Percentiles rank a stretch among this genome's conserved stretches.
phyloP scores from a whole-genome alignment of 1,284 basidiomycete genomes.

The Ustilago shanxiensis region DNA sequence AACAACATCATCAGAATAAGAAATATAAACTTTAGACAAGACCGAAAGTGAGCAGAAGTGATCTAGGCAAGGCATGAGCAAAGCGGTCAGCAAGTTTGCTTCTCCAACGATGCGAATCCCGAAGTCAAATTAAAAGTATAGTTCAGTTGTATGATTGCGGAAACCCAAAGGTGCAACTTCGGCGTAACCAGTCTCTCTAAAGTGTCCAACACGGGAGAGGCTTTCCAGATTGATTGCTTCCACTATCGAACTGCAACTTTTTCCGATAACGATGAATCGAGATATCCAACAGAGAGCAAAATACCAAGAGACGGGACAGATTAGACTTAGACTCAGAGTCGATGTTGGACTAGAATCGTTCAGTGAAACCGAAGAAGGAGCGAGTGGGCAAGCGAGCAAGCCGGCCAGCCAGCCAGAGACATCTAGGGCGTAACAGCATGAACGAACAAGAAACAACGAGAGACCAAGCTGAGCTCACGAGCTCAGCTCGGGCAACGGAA shows the following conservation, averaged over 20 bases:
- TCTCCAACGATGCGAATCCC: background rate
- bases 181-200: background rate
- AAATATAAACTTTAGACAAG: background rate
- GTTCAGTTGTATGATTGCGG: background rate
- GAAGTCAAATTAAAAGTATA: background rate
- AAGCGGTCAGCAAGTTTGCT: background rate
- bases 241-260: background rate
- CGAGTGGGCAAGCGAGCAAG: too few species aligned
- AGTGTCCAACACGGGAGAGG: background rate
- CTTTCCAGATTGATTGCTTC: conserved; percentile 4
- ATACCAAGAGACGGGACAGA: background rate
- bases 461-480: too few species aligned
- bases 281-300: background rate
- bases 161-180: conserved; percentile 4
- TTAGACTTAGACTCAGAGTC: background rate
- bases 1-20: too few species aligned
- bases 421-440: too few species aligned
- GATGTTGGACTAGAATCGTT: background rate
- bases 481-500: conserved; percentile 11
- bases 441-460: too few species aligned
- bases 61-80: background rate
- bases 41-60: background rate
- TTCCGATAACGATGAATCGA: background rate
- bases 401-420: too few species aligned
- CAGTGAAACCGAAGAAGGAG: background rate